phyloP scores from a whole-genome alignment of 345 rosid genomes.

The Trapa incisa region DNA sequence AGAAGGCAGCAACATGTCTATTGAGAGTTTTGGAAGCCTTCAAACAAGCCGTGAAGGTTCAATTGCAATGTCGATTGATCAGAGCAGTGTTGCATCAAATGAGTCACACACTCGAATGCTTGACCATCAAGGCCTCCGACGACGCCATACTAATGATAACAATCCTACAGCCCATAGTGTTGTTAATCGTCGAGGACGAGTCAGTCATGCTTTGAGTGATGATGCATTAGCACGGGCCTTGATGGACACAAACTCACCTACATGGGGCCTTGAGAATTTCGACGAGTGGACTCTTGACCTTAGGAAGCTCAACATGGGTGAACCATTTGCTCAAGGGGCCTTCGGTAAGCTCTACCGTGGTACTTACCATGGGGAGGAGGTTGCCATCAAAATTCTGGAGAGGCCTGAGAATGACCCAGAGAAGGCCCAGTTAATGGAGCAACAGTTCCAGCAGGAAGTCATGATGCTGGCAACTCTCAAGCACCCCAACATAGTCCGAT shows the following conservation, averaged over 20 bases:
- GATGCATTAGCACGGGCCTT: constrained; percentile 30
- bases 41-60: constrained; percentile 38
- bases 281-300: constrained; percentile 32
- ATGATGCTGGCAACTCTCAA: constrained; percentile 30
- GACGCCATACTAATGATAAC: constrained; percentile 22
- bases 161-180: constrained; percentile 20
- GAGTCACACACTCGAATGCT: constrained; percentile 36
- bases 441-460: constrained; percentile 36
- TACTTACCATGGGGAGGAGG: constrained; percentile 32
- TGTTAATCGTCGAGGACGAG: constrained; percentile 20
- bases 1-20: constrained; percentile 36
- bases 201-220: constrained; percentile 22
- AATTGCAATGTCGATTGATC: constrained; percentile 30
- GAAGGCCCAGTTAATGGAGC: constrained; percentile 27
- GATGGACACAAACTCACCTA: constrained; percentile 24
- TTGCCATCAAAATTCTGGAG: constrained; percentile 21
- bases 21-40: constrained; percentile 29
- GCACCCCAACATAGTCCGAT: constrained; percentile 30
- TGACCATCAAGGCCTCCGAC: constrained; percentile 28
- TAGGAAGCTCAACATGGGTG: constrained; percentile 30
- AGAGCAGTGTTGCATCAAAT: constrained; percentile 33
- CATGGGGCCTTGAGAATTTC: constrained; percentile 23
- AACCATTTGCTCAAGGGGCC: constrained; percentile 35
- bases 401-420: constrained; percentile 15
- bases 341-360: constrained; percentile 39